Evolutionary conservation across 768 basidiomycete species (phyloP).

Genomic region (Podaxis sp.): DNA sequence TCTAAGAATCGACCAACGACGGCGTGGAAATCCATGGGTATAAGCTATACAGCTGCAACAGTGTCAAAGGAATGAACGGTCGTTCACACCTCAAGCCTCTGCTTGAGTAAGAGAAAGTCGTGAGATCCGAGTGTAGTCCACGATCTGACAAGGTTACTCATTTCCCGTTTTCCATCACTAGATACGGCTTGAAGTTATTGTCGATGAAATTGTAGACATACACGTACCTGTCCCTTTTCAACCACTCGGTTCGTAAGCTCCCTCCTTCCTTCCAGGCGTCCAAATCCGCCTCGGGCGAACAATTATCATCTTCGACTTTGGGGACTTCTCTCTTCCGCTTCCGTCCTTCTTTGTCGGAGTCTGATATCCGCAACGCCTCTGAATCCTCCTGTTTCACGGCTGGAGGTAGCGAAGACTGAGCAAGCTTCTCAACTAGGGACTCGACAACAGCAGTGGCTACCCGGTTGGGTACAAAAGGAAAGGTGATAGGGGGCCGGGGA

Average conservation of each 20-base stretch:
- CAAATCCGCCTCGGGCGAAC: slow-evolving; percentile 31
- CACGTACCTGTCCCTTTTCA: slow-evolving; percentile 50
- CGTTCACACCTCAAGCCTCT: slow-evolving; percentile 50
- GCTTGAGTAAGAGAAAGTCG: slow-evolving; percentile 56
- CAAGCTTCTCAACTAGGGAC: slow-evolving; percentile 50
- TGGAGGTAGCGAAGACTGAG: slow-evolving; percentile 24
- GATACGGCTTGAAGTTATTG: slow-evolving; percentile 14
- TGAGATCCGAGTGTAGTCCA: slow-evolving; percentile 49
- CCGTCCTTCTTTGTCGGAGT: slow-evolving; percentile 35
- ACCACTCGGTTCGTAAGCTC: slow-evolving; percentile 51
- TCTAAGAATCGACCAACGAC: neutral
- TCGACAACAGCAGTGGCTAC: slow-evolving; percentile 50
- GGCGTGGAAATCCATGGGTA: slow-evolving; percentile 1
- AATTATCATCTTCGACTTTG: slow-evolving; percentile 32
- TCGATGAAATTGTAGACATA: neutral
- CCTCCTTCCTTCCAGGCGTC: slow-evolving; percentile 56
- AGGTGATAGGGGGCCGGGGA: slow-evolving; percentile 49
- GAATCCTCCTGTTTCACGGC: slow-evolving; percentile 41
- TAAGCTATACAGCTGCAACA: neutral
- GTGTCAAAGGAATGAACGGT: neutral
- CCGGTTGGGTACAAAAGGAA: slow-evolving; percentile 66
- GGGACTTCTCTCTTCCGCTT: slow-evolving; percentile 28
- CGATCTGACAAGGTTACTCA: slow-evolving; percentile 42
- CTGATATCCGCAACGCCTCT: slow-evolving; percentile 35
- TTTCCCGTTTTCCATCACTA: slow-evolving; percentile 57